phyloP scores from a whole-genome alignment of 345 rosid genomes.

The Populus ilicifolia region DNA sequence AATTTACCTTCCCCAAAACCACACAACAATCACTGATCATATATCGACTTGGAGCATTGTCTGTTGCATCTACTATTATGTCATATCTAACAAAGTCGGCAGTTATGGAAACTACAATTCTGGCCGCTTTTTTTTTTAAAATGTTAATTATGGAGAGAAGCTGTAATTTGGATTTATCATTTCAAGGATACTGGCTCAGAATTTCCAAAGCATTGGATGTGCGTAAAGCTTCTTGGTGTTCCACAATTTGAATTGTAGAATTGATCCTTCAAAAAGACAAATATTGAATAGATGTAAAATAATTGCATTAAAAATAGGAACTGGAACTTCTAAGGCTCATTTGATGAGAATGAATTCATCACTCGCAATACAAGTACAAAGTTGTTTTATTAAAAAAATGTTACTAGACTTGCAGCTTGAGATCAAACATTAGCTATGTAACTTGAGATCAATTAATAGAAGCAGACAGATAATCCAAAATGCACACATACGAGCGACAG shows the following conservation, averaged over 20 bases:
- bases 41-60: constrained; percentile 96
- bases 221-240: constrained; percentile 72
- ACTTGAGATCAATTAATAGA: neutral
- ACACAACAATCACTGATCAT: constrained; percentile 97
- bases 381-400: neutral
- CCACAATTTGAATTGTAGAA: constrained; percentile 63
- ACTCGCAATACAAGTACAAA: neutral
- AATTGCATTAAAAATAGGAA: neutral
- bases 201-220: constrained; percentile 89
- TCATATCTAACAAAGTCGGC: constrained; percentile 55
- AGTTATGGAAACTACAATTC: constrained; percentile 36
- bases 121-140: neutral
- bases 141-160: neutral
- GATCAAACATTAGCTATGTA: neutral
- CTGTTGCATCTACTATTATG: constrained; percentile 82
- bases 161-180: neutral
- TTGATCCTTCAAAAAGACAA: constrained; percentile 54
- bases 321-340: neutral
- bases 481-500: constrained; percentile 65
- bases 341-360: neutral
- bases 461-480: neutral
- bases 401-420: neutral
- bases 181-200: constrained; percentile 77
- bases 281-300: constrained; percentile 6
- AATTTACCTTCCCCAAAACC: constrained; percentile 74